Percentiles rank a stretch among this genome's conserved stretches.
These are phyloP conservation scores for Russula foetens DNA, from an alignment of 768 basidiomycete species.

Conservation along the genomic window DNA sequence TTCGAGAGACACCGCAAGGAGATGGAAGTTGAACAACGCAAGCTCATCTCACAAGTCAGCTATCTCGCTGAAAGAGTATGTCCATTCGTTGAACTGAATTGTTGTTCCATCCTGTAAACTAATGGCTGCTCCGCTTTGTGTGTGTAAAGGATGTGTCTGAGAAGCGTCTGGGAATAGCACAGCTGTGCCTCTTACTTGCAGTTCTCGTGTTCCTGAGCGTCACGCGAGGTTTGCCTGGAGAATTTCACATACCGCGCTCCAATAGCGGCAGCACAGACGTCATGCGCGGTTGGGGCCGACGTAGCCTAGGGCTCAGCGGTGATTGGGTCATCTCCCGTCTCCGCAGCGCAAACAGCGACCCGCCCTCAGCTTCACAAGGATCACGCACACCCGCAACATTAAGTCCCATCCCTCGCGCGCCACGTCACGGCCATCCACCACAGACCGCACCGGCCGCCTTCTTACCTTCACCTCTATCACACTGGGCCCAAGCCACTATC, in stretches of 20 bases:
- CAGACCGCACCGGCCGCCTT: too few species aligned
- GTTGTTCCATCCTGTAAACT: too few species aligned
- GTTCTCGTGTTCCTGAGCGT: conserved; percentile 83
- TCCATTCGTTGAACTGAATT: too few species aligned
- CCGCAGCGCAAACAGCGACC: conserved; percentile 28
- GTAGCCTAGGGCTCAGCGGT: conserved; percentile 48
- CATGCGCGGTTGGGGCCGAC: too few species aligned
- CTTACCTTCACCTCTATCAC: not conserved
- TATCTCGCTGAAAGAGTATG: too few species aligned
- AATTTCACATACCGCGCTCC: conserved; percentile 17
- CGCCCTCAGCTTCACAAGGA: too few species aligned
- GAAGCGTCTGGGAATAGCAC: conserved; percentile 83
- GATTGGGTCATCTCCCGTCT: conserved; percentile 39
- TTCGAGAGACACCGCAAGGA: conserved; percentile 60
- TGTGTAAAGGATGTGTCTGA: conserved; percentile 69
- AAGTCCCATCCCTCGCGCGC: not conserved
- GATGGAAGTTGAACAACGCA: conserved; percentile 62
- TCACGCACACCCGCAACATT: not conserved
- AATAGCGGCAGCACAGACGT: too few species aligned
- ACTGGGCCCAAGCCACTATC: too few species aligned
- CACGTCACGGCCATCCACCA: too few species aligned
- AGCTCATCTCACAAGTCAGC: conserved; percentile 61
- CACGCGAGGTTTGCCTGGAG: conserved; percentile 62
- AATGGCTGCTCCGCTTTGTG: too few species aligned
- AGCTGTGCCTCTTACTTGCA: conserved; percentile 73